Conservation (phyloP, 352 stramenopile genomes). For the Phytophthora cajani region DNA sequence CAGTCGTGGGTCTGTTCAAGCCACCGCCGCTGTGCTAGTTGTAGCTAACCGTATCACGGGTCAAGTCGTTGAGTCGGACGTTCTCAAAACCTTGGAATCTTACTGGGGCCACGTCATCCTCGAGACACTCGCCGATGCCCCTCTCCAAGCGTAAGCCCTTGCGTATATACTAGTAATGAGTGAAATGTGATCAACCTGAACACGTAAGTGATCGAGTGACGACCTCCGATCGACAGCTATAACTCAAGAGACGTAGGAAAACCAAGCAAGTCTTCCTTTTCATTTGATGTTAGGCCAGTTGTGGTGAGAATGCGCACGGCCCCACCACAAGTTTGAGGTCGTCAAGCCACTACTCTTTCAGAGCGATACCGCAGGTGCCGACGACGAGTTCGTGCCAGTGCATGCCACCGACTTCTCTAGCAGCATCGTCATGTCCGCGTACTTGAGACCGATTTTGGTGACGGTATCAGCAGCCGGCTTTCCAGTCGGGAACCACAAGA, state of each 20-base stretch:
- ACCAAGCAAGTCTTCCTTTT: no score
- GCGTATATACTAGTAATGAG: no score
- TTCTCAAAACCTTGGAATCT: conserved; percentile 40
- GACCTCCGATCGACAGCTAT: no score
- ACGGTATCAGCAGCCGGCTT: conserved; percentile 24
- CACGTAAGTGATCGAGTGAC: no score
- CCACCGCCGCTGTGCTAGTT: conserved; percentile 47
- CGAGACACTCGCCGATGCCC: conserved; percentile 25
- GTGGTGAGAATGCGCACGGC: no score
- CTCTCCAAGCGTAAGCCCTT: conserved; percentile 17
- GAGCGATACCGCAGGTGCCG: no score
- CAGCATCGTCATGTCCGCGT: conserved; percentile 25
- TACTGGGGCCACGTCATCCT: conserved; percentile 51
- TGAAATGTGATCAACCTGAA: no score
- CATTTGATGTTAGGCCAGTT: no score
- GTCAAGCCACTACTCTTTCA: not conserved
- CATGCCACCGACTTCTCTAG: conserved; percentile 14
- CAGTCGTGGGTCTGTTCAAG: conserved; percentile 45
- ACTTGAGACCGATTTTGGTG: conserved; percentile 31
- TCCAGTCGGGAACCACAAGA: conserved; percentile 26
- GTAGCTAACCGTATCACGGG: conserved; percentile 52
- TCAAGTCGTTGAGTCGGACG: conserved; percentile 41
- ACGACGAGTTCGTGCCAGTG: not conserved
- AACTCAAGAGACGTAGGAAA: no score
- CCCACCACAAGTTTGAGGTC: no score